phyloP scores from a whole-genome alignment of 768 basidiomycete species.

The Boletus fagicola region DNA sequence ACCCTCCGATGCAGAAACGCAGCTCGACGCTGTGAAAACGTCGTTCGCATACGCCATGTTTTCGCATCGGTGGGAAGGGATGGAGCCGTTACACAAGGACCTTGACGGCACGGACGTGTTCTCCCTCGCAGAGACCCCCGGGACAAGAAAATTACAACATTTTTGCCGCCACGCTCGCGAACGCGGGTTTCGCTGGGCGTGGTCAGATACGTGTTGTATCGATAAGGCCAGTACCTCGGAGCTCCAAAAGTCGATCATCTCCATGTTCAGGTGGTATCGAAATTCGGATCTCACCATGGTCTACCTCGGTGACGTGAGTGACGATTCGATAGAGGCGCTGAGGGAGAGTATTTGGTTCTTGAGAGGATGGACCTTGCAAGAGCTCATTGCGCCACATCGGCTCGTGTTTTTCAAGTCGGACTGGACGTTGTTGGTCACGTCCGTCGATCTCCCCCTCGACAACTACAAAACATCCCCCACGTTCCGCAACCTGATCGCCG shows the following conservation, averaged over 20 bases:
- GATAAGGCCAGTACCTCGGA: slow-evolving; percentile 30
- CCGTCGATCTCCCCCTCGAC: slow-evolving; percentile 13
- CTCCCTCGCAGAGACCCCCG: slow-evolving; percentile 13
- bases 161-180: slow-evolving; percentile 22
- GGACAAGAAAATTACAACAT: slow-evolving; percentile 13
- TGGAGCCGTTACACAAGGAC: slow-evolving; percentile 18
- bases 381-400: slow-evolving; percentile 26
- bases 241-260: slow-evolving; percentile 29
- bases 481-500: slow-evolving; percentile 14
- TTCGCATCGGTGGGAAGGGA: slow-evolving; percentile 24
- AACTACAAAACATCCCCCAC: slow-evolving; percentile 17
- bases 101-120: slow-evolving; percentile 17
- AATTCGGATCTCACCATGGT: slow-evolving; percentile 26
- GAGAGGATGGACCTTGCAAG: slow-evolving; percentile 28
- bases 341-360: slow-evolving; percentile 25
- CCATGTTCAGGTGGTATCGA: slow-evolving; percentile 33
- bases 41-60: slow-evolving; percentile 26
- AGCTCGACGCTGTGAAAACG: slow-evolving; percentile 8
- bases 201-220: slow-evolving; percentile 32
- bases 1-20: background rate
- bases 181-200: slow-evolving; percentile 25
- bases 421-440: slow-evolving; percentile 20
- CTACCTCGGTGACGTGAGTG: slow-evolving; percentile 21
- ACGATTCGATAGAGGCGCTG: slow-evolving; percentile 14
- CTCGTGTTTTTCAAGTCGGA: slow-evolving; percentile 25